Base-by-base conservation (phyloP, 139 green algal species). In the Micromonas pusilla region DNA sequence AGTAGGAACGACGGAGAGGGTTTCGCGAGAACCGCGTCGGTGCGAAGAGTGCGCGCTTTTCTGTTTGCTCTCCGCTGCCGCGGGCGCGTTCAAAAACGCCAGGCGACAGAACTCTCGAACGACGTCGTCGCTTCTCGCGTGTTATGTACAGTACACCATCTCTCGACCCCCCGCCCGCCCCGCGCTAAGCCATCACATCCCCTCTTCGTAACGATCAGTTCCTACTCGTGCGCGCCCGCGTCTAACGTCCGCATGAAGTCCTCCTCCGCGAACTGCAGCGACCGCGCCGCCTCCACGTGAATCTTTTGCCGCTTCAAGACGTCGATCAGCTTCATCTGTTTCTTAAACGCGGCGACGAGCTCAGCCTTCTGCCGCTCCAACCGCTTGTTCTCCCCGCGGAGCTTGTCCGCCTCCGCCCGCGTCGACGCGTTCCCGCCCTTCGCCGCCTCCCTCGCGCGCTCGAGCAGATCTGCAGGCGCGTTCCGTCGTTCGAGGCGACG, bases 251-350 rank as follows among this genome's bases (percentile, higher is more conserved):
- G 34, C 66, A 91, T 73, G 45, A 95, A 92, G 77, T 94, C 89
- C 26, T 91, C 83, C 68, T 93, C 90, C 5, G 88, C 90, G 67
- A 96, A 92, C 26, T 86, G 75, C 65, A 96, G 80, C 68, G 87
- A 66, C 4, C 86, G 78, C 5, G 89, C 87, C 2, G 91, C 90
- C 82, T 96, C 91, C 64, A 96, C 31, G 78, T 94, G 90, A 52
- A 92, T 78, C 78, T 90, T 89, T 65, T 96, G 91, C 31, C 86
- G 77, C 79, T 90, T 92, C 31, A 96, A 86, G 36, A 96, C 87
- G 45, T 96, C 91, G 6, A 96, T 90, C 20, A 96, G 87, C 80
- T 89, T 91, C 19, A 91, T 72, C 82, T 95, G 91, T 83, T 96
- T 96, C 70, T 88, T 89, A 80, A 96, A 91, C 13, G 88, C 91